Conservation (phyloP, 441 rosid genomes). For the Erodium trifolium region DNA sequence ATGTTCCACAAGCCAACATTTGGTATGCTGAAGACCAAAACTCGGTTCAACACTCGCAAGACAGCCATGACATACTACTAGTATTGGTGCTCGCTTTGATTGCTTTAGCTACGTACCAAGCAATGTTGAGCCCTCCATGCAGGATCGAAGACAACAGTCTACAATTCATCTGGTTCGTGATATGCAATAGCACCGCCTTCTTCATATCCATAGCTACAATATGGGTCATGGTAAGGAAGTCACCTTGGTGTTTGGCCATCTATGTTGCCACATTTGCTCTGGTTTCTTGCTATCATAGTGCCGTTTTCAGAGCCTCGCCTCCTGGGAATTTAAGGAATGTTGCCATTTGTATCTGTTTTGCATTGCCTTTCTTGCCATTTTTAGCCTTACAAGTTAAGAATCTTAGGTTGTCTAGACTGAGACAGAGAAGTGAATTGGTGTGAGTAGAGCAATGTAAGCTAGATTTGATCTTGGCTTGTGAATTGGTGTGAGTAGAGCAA, state of each 20-base stretch:
- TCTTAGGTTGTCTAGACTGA: neutral
- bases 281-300: neutral
- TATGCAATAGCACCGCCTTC: neutral
- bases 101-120: constrained; percentile 3
- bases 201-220: neutral
- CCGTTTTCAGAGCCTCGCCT: neutral
- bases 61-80: neutral
- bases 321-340: constrained; percentile 1
- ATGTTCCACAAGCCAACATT: neutral
- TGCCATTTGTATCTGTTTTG: neutral
- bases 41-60: neutral
- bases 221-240: neutral
- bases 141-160: neutral
- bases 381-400: neutral
- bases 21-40: neutral
- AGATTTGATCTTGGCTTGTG: neutral
- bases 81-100: neutral
- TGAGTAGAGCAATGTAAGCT: neutral
- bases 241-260: neutral
- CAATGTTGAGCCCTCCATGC: neutral
- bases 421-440: neutral
- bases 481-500: no score
- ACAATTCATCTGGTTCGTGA: neutral
- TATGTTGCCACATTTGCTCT: neutral
- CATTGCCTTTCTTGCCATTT: neutral